phyloP scores from a whole-genome alignment of 192 early-diverging fungal species.

The Thamnidium elegans region DNA sequence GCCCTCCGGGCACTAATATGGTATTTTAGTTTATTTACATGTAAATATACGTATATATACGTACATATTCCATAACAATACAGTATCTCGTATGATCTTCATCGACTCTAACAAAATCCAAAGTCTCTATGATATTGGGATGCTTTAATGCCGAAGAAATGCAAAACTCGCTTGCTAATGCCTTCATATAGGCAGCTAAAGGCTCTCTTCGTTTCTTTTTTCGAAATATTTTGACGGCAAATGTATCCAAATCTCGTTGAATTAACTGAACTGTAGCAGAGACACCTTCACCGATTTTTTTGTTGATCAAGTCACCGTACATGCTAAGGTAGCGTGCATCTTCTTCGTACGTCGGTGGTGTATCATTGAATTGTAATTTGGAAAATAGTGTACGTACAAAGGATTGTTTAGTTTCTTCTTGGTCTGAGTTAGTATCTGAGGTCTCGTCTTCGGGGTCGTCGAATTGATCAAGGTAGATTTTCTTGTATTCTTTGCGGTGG shows the following conservation, averaged over 20 bases:
- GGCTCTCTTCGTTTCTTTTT: slow-evolving; percentile 74
- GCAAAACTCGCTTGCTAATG: slow-evolving; percentile 93
- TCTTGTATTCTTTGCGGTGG: too few relatives aligned
- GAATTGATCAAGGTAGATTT: not conserved
- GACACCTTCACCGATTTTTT: not conserved
- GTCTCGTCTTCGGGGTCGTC: not conserved
- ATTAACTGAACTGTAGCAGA: slow-evolving; percentile 6
- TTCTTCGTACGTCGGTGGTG: too few relatives aligned
- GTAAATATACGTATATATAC: slow-evolving; percentile 6
- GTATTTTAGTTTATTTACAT: slow-evolving; percentile 7
- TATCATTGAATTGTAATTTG: too few relatives aligned
- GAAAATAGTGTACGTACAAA: not conserved
- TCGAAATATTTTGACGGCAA: slow-evolving; percentile 32
- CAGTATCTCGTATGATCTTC: slow-evolving; percentile 65
- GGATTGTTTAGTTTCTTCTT: not conserved
- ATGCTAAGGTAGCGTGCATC: too few relatives aligned
- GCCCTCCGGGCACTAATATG: slow-evolving; percentile 85
- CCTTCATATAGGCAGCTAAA: slow-evolving; percentile 90
- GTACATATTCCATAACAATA: slow-evolving; percentile 68
- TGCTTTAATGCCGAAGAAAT: slow-evolving; percentile 89
- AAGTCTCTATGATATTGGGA: slow-evolving; percentile 87
- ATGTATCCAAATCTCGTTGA: not conserved
- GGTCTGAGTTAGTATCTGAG: not conserved
- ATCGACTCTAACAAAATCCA: slow-evolving; percentile 93
- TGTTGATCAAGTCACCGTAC: too few relatives aligned